Base-by-base conservation (phyloP, 1,139 yeast species). In the Hyphopichia burtonii region DNA sequence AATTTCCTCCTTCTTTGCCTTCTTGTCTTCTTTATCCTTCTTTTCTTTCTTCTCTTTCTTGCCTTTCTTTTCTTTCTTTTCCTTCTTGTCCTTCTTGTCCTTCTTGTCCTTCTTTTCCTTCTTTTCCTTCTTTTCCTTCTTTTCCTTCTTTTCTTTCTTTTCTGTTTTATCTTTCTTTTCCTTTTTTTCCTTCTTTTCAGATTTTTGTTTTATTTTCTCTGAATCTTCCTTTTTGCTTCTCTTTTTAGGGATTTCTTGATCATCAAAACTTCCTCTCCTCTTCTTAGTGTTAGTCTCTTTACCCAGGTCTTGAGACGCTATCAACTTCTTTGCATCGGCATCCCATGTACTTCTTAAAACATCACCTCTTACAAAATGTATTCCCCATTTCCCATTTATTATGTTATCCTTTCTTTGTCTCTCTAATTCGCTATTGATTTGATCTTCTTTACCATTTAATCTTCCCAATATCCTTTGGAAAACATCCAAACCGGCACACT, bases 391-490 rank as follows among this genome's bases (percentile, higher is more conserved):
- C 4, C 96, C 95, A 52, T 78, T 78, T 31, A 86, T 71, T 42
- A 88, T 81, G 42, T 77, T 76, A 15, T 86, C 85, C 39, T 80
- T 78, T 49, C 87, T 72, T 53, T 82, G 82, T 44, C 79, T 71
- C 33, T 86, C 91, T 49, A 86, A 60, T 54, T 83, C 90, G 44
- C 74, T 66, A 40, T 64, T 63, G 14, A 83, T 73, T 47, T 71
- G 71, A 25, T 78, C 80, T 59, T 82, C 91, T 52, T 80, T 80
- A 33, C 94, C 94, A 58, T 86, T 93, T 47, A 93, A 74, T 55
- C 93, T 77, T 8, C 97, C 97, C 50, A 93, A 71, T 39, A 93
- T 79, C 56, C 95, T 76, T 66, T 94, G 99, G 60, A 93, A 93
- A 14, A 85, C 95, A 61, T 93, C 98, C 39, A 94, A 70, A 1